These are phyloP conservation scores for Solanum virginianum DNA, from an alignment of 257 asterid species.

Conservation along the genomic window DNA sequence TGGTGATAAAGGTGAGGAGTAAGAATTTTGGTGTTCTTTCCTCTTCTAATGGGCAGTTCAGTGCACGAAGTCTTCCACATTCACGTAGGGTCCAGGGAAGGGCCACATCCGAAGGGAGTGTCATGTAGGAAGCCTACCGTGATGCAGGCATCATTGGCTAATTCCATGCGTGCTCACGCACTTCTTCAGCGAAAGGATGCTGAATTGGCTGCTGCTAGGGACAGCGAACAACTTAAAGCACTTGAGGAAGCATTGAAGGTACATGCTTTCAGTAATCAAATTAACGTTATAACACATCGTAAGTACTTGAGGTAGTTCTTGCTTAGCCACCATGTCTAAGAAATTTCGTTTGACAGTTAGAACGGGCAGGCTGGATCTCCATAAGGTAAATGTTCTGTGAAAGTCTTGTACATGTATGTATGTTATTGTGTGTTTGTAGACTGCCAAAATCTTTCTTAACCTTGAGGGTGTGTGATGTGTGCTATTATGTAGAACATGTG, in stretches of 20 bases:
- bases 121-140: no score
- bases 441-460: background rate
- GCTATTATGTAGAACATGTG: background rate
- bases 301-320: background rate
- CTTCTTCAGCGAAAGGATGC: slow-evolving; percentile 93
- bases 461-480: background rate
- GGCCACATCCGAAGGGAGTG: background rate
- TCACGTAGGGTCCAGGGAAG: no score
- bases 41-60: background rate
- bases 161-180: slow-evolving; percentile 72
- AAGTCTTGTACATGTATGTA: background rate
- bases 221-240: slow-evolving; percentile 75
- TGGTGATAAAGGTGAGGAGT: background rate
- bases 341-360: background rate
- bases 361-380: background rate
- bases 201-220: slow-evolving; percentile 72
- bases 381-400: background rate
- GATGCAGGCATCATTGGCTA: no score
- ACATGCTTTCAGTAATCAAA: slow-evolving; percentile 1
- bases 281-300: background rate
- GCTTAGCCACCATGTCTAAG: background rate
- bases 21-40: background rate
- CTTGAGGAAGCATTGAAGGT: slow-evolving; percentile 95
- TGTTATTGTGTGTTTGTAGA: background rate
- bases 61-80: background rate